Conservation (phyloP, 306 rosid species). For the Crotalaria pallida region DNA sequence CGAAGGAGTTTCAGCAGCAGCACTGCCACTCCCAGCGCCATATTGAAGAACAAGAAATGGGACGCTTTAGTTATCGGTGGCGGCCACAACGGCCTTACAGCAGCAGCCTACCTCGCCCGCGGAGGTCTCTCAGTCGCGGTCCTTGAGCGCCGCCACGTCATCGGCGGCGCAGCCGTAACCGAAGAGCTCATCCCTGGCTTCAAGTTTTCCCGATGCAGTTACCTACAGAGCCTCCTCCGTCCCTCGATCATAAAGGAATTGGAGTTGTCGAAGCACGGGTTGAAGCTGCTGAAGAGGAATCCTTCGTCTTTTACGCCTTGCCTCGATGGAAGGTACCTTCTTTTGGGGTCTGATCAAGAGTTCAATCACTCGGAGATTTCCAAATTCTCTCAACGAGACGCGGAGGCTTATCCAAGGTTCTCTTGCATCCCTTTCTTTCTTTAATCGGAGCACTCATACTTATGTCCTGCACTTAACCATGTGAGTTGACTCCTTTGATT, state of each 20-base stretch:
- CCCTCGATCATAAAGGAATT: slow-evolving; percentile 75
- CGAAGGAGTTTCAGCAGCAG: slow-evolving; percentile 50
- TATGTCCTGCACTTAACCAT: too few relatives aligned
- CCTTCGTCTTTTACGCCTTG: slow-evolving; percentile 94
- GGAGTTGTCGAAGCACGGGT: slow-evolving; percentile 71
- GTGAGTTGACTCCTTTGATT: too few relatives aligned
- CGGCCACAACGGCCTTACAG: slow-evolving; percentile 90
- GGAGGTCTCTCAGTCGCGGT: slow-evolving; percentile 89
- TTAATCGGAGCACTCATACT: background rate
- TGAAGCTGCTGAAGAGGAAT: slow-evolving; percentile 74
- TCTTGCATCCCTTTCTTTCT: background rate
- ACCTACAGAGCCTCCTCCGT: slow-evolving; percentile 87
- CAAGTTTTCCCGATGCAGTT: slow-evolving; percentile 93
- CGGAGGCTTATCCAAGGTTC: slow-evolving; percentile 79
- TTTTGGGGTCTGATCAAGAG: slow-evolving; percentile 62
- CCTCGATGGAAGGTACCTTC: slow-evolving; percentile 84
- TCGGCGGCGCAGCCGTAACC: slow-evolving; percentile 91
- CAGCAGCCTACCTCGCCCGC: slow-evolving; percentile 92
- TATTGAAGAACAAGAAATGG: slow-evolving; percentile 66
- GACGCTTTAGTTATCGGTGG: slow-evolving; percentile 89
- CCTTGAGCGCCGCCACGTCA: slow-evolving; percentile 81
- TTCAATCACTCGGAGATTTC: slow-evolving; percentile 74
- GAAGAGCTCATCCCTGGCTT: slow-evolving; percentile 85
- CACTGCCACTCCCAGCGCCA: background rate
- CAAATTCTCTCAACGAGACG: slow-evolving; percentile 71